Conservation (phyloP, 805 yeast genomes). For the Candida qinlingensis region DNA sequence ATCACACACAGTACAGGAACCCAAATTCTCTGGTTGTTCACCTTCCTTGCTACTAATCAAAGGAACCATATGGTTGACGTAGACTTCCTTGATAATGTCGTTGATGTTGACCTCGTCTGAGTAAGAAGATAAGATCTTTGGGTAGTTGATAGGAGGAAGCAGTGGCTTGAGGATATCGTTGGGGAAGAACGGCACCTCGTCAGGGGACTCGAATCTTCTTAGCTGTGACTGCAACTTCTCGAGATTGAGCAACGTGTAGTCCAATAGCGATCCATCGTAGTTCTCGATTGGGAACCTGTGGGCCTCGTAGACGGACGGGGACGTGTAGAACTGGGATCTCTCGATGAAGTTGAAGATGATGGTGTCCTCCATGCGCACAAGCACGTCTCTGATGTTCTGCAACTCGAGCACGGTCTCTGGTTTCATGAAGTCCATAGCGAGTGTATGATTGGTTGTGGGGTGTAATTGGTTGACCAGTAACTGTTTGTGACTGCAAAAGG, state of each 20-base stretch:
- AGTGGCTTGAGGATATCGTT: slow-evolving; percentile 56
- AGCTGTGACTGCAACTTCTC: slow-evolving; percentile 76
- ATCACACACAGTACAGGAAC: slow-evolving; percentile 81
- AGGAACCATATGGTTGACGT: slow-evolving; percentile 74
- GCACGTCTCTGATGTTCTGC: slow-evolving; percentile 73
- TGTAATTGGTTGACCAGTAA: no score
- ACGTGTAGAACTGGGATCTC: slow-evolving; percentile 78
- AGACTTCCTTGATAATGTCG: slow-evolving; percentile 56
- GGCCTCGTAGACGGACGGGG: slow-evolving; percentile 66
- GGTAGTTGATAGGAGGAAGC: slow-evolving; percentile 75
- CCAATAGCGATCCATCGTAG: slow-evolving; percentile 77
- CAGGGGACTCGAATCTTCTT: slow-evolving; percentile 91
- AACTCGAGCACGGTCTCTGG: slow-evolving; percentile 80
- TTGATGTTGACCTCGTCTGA: slow-evolving; percentile 75
- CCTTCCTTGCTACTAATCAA: slow-evolving; percentile 57
- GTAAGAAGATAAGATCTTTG: slow-evolving; percentile 70
- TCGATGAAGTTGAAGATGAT: slow-evolving; percentile 90
- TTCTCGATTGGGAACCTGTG: slow-evolving; percentile 56
- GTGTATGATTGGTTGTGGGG: not conserved
- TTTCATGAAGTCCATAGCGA: slow-evolving; percentile 66
- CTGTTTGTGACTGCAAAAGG: no score
- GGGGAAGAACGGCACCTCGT: slow-evolving; percentile 88
- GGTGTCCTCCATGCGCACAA: slow-evolving; percentile 94
- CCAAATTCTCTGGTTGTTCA: slow-evolving; percentile 81
- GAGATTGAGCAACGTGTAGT: slow-evolving; percentile 74